Evolutionary conservation across 2,329 filamentous ascomycete species (phyloP), one percentile per base, ranked within the genome.

Genomic region (Arthrobotrys pseudoclavata): DNA sequence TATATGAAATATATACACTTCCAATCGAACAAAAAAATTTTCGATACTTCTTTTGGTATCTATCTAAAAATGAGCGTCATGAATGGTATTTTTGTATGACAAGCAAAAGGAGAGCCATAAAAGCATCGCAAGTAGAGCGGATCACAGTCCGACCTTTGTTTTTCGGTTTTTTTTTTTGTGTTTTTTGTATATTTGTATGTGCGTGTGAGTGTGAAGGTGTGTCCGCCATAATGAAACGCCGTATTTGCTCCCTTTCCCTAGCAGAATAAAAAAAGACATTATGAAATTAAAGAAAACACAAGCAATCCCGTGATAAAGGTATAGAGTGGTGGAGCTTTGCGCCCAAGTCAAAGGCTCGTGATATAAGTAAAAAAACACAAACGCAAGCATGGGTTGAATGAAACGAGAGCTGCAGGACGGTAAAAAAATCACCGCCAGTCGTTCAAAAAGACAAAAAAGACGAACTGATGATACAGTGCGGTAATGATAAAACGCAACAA

Each of bases 221-320:
- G 26, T 42, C 55, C 55, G 55, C 55, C 55, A 20, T 60, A 31
- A 60, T 42, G 34, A 42, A 60, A 60, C 55, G 55, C 55, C 55
- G 29, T 57, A 60, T n/a, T 60, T 60, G 55, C 55, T 60, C 55
- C 55, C 34, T 60, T 42, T 45, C 42, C 55, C 55, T 40, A 31
- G 18, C 31, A 60, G 26, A 29, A 29, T 4, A 53, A 31, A 18
- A 53, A 29, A 42, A 60, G 26, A 60, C 55, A 60, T 60, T 60
- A 60, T 24, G 31, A 57, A 42, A 60, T 60, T 60, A 42, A 45
- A 45, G 20, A 45, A 45, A 45, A 57, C 55, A 60, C 55, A 60
- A 60, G 55, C 55, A 60, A 60, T 60, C 34, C 55, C 34, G 55
- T 34, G 34, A 42, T 60, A 60, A 42, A 60, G 55, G 55, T 60